Base-by-base conservation (phyloP, 2,329 filamentous ascomycete genomes). In the Pseudonectria buxi region DNA sequence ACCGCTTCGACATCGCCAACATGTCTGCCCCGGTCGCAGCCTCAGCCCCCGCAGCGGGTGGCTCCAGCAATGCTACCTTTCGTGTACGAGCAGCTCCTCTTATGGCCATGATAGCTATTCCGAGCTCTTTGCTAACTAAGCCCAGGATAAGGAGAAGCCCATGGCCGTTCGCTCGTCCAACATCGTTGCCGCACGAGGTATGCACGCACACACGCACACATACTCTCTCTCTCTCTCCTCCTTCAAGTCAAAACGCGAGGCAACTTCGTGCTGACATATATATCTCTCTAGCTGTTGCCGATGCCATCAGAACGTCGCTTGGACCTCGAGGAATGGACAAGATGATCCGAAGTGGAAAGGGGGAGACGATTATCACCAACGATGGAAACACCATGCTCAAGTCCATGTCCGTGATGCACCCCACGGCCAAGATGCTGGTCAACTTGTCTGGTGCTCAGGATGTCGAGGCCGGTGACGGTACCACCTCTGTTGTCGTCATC, bases 381-480 rank as follows among this genome's bases (percentile, higher is more conserved):
- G 92, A 98, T 67, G 92, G 92, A 63, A 94, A 94, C 71, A 98
- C 92, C 39, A 98, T 98, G 90, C 71, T 98, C 58, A 94, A 86
- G 70, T 90, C 90, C 72, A 96, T 98, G 92, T 85, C 86, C 48
- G 92, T 98, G 50, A 88, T 98, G 83, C 92, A 98, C 61, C 92
- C 92, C n/a, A 94, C 94, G 32, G 92, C 92, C 33, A 95, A 95
- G 71, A 98, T 98, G 92, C 75, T 98, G 50, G 92, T 98, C 56
- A 89, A 98, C 64, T 77, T 98, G 44, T 94, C 90, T 55, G 86
- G 92, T 50, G 92, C 92, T 48, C 92, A 98, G 64, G 92, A 98
- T 70, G 88, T 98, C 43, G 92, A 98, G 65, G 92, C 92, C 45
- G 92, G 92, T 68, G 92, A 98, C 63, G 94, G 92, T 55, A 98